phyloP scores from a whole-genome alignment of 805 yeast species.

The Komagataella pastoris region DNA sequence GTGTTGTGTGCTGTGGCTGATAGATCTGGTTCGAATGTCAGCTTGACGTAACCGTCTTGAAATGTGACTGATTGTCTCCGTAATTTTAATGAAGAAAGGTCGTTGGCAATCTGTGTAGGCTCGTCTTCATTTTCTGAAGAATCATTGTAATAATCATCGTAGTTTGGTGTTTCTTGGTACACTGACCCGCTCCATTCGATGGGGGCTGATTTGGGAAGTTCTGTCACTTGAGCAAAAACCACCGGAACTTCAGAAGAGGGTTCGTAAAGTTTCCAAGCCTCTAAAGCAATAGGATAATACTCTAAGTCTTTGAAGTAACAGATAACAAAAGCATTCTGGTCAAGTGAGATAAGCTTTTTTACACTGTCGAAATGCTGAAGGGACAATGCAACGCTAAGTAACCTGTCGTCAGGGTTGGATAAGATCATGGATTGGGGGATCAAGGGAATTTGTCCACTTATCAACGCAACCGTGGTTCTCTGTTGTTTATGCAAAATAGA shows the following conservation, averaged over 20 bases:
- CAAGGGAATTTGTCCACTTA: conserved; percentile 90
- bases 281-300: conserved; percentile 17
- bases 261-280: conserved; percentile 34
- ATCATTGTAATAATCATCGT: conserved; percentile 28
- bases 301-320: conserved; percentile 35
- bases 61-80: background rate
- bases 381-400: conserved; percentile 34
- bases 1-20: background rate
- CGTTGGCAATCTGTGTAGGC: background rate
- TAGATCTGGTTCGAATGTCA: background rate
- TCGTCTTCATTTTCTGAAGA: conserved; percentile 18
- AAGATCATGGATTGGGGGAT: conserved; percentile 59
- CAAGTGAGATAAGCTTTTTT: conserved; percentile 35
- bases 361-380: conserved; percentile 67
- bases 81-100: background rate
- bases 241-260: conserved; percentile 15
- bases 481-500: conserved; percentile 35
- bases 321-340: conserved; percentile 29
- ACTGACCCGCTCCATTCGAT: conserved; percentile 70
- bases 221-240: conserved; percentile 29
- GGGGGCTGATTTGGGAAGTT: conserved; percentile 48
- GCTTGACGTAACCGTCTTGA: background rate
- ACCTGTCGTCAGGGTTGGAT: conserved; percentile 10
- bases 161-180: conserved; percentile 19
- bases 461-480: conserved; percentile 32